Percentiles rank a stretch among this genome's conserved stretches.
Conservation (phyloP, 306 rosid genomes). For the Cucumis melo region DNA sequence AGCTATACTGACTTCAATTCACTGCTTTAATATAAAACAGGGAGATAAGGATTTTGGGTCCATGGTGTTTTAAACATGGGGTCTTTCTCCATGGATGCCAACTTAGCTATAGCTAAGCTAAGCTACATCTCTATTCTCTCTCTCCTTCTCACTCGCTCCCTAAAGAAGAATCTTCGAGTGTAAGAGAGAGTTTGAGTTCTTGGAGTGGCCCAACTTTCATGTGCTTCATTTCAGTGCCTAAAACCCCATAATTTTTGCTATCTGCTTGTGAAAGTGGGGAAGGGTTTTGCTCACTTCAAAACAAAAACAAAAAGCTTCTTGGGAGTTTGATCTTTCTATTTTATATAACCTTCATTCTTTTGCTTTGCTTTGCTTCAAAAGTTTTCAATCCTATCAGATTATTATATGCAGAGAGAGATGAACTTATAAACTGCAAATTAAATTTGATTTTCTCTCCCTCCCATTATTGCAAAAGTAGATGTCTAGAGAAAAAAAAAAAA, state of each 20-base stretch:
- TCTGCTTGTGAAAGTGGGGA: not conserved
- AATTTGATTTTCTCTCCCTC: not conserved
- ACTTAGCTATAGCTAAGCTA: not conserved
- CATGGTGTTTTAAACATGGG: no score
- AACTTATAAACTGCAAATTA: not conserved
- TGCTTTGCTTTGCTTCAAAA: not conserved
- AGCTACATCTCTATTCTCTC: not conserved
- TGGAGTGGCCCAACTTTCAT: slow-evolving; percentile 2
- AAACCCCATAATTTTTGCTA: not conserved
- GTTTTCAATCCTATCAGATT: not conserved
- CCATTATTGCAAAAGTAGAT: not conserved
- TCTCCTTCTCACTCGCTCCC: not conserved
- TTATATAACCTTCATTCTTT: not conserved
- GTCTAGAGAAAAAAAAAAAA: no score
- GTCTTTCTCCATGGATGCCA: not conserved
- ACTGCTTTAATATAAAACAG: no score
- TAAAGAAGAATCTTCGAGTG: not conserved
- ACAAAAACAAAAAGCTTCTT: not conserved
- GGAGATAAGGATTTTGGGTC: not conserved
- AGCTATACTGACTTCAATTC: no score
- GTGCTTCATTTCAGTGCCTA: not conserved
- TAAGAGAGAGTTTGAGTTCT: not conserved
- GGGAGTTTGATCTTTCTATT: not conserved
- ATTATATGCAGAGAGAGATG: not conserved
- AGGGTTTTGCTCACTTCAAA: slow-evolving; percentile 1